phyloP scores from a whole-genome alignment of 2,329 filamentous ascomycete species.

The Apiospora koreana region DNA sequence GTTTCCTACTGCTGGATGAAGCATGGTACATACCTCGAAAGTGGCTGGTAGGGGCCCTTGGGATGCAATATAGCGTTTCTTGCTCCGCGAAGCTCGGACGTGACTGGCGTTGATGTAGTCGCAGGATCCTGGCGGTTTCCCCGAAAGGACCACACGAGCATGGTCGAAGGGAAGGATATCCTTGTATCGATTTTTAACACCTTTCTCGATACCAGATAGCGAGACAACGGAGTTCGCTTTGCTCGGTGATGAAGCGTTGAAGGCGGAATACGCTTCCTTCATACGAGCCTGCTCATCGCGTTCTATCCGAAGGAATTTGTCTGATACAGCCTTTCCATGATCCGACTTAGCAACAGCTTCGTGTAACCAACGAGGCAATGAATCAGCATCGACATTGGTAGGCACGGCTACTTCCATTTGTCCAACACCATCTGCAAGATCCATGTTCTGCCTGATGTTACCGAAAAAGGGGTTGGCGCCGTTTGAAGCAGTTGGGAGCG shows the following conservation, averaged over 20 bases:
- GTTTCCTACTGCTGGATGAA: neutral
- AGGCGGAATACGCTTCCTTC: slow-evolving; percentile 69
- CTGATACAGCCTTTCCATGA: slow-evolving; percentile 76
- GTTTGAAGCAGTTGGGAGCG: slow-evolving; percentile 69
- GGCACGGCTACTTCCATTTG: slow-evolving; percentile 65
- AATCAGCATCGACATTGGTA: slow-evolving; percentile 43
- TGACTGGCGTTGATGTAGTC: slow-evolving; percentile 97
- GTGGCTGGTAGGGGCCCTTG: slow-evolving; percentile 92
- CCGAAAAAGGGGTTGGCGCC: slow-evolving; percentile 87
- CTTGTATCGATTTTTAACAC: slow-evolving; percentile 94
- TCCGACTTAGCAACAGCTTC: slow-evolving; percentile 67
- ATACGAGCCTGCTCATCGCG: slow-evolving; percentile 87
- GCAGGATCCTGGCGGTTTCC: slow-evolving; percentile 66
- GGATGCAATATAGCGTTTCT: slow-evolving; percentile 93
- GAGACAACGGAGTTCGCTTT: slow-evolving; percentile 51
- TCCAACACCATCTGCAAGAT: slow-evolving; percentile 89
- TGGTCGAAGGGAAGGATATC: slow-evolving; percentile 98
- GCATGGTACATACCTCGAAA: slow-evolving; percentile 67
- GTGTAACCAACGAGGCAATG: slow-evolving; percentile 77
- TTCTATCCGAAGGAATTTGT: slow-evolving; percentile 84
- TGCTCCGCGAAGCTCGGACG: slow-evolving; percentile 75
- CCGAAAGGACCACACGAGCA: slow-evolving; percentile 77
- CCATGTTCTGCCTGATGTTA: slow-evolving; percentile 96
- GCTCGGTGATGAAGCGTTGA: slow-evolving; percentile 42
- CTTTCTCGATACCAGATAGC: slow-evolving; percentile 91